Conservation (phyloP, 768 basidiomycete species). For the Gymnopilus dilepis region DNA sequence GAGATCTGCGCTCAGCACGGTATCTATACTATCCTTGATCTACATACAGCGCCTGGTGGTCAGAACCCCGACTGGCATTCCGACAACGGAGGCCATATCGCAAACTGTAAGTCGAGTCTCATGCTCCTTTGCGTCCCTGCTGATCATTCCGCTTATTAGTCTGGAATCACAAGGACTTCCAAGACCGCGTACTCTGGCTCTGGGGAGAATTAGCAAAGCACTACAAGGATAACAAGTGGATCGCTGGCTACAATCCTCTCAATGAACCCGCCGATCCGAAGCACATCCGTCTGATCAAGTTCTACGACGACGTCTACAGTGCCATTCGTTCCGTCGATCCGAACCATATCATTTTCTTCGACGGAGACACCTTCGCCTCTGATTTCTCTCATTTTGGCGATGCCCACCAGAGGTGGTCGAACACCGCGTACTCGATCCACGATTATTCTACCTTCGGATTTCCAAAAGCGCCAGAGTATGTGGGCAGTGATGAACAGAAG, state of each 20-base stretch:
- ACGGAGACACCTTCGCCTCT: slow-evolving; percentile 84
- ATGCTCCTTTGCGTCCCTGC: not conserved
- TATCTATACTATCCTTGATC: slow-evolving; percentile 82
- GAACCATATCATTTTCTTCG: slow-evolving; percentile 78
- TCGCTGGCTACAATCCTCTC: slow-evolving; percentile 85
- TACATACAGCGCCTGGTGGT: slow-evolving; percentile 78
- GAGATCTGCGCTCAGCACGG: slow-evolving; percentile 74
- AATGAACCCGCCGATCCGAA: slow-evolving; percentile 84
- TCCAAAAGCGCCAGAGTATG: slow-evolving; percentile 65
- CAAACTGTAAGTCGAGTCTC: slow-evolving; percentile 45
- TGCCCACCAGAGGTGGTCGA: slow-evolving; percentile 64
- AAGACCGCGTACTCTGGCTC: slow-evolving; percentile 77
- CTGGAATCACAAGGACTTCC: slow-evolving; percentile 65
- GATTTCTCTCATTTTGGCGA: slow-evolving; percentile 79
- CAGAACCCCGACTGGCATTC: slow-evolving; percentile 85
- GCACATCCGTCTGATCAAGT: slow-evolving; percentile 64
- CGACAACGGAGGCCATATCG: slow-evolving; percentile 75
- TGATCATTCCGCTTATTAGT: not conserved
- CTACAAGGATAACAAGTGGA: slow-evolving; percentile 80
- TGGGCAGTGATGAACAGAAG: slow-evolving; percentile 56
- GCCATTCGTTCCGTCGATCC: slow-evolving; percentile 75
- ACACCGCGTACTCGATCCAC: slow-evolving; percentile 80
- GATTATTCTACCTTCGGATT: slow-evolving; percentile 82
- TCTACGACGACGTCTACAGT: slow-evolving; percentile 72
- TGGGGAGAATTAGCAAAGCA: slow-evolving; percentile 79